phyloP scores from a whole-genome alignment of 495 filamentous ascomycete species.

The Sabuloglossum arenarium region DNA sequence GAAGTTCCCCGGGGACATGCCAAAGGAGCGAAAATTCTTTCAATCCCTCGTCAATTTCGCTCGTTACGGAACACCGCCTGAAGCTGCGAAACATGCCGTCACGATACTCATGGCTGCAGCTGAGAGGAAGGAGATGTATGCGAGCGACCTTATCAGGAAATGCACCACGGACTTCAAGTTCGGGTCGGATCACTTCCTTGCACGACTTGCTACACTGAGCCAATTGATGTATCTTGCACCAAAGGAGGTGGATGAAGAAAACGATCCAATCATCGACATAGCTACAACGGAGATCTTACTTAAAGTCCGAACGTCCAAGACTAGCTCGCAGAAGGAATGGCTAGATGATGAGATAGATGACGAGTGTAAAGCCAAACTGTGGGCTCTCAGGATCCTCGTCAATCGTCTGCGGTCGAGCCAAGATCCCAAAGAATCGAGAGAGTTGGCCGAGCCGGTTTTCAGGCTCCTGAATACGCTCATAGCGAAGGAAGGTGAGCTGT shows the following conservation, averaged over 20 bases:
- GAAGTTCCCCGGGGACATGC: constrained; percentile 66
- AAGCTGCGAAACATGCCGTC: constrained; percentile 81
- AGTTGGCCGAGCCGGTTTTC: constrained; percentile 46
- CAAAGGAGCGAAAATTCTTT: constrained; percentile 64
- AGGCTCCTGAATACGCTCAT: constrained; percentile 59
- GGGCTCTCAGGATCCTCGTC: constrained; percentile 75
- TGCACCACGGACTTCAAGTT: constrained; percentile 59
- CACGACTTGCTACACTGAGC: constrained; percentile 60
- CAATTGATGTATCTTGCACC: constrained; percentile 67
- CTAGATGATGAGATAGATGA: constrained; percentile 51
- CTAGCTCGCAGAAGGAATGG: constrained; percentile 35
- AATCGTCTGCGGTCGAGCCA: constrained; percentile 57
- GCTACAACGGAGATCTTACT: constrained; percentile 55
- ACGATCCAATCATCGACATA: constrained; percentile 59
- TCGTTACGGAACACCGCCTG: constrained; percentile 56
- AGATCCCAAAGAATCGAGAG: constrained; percentile 37
- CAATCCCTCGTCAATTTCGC: constrained; percentile 65
- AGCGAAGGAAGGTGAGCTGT: constrained; percentile 53
- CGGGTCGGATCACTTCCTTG: constrained; percentile 55
- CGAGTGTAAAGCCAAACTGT: constrained; percentile 64
- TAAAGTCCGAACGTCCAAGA: constrained; percentile 34
- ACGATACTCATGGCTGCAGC: constrained; percentile 67
- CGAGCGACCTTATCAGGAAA: constrained; percentile 58
- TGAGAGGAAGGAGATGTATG: constrained; percentile 69
- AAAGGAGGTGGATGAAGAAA: constrained; percentile 46